A percentile compares a stretch with the other conserved stretches of the same genome.
phyloP scores from a whole-genome alignment of 2,329 filamentous ascomycete genomes.

The Trichoderma lentiforme region DNA sequence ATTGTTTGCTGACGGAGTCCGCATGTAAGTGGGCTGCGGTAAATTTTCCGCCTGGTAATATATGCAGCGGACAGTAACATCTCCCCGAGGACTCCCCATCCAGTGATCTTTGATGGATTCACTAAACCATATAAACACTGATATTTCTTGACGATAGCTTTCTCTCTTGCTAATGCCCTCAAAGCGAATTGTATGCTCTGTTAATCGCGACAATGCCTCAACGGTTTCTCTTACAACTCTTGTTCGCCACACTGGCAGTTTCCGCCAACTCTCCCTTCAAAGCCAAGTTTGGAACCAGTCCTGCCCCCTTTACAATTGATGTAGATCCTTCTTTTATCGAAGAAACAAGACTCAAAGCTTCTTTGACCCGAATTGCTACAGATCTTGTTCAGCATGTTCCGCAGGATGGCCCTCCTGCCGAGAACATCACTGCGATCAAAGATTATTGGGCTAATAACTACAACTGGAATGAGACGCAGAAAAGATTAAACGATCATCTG shows the following conservation, averaged over 20 bases:
- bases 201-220: not conserved
- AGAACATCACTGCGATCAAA: not conserved
- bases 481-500: not conserved
- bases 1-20: not conserved
- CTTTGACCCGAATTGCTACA: not conserved
- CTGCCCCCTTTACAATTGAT: not conserved
- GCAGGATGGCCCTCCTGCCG: not conserved
- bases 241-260: not conserved
- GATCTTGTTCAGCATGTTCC: not conserved
- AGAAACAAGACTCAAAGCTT: not conserved
- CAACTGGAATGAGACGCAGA: not conserved
- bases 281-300: not conserved
- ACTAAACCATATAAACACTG: not conserved
- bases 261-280: not conserved
- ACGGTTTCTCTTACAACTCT: not conserved
- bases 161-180: not conserved
- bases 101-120: not conserved
- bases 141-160: not conserved
- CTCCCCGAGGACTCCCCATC: not conserved
- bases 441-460: not conserved
- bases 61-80: not conserved
- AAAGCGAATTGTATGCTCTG: too few species aligned
- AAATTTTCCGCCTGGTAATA: not conserved
- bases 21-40: not conserved
- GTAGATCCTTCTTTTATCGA: not conserved